phyloP scores from a whole-genome alignment of 768 basidiomycete species.

The Calocera cornea region DNA sequence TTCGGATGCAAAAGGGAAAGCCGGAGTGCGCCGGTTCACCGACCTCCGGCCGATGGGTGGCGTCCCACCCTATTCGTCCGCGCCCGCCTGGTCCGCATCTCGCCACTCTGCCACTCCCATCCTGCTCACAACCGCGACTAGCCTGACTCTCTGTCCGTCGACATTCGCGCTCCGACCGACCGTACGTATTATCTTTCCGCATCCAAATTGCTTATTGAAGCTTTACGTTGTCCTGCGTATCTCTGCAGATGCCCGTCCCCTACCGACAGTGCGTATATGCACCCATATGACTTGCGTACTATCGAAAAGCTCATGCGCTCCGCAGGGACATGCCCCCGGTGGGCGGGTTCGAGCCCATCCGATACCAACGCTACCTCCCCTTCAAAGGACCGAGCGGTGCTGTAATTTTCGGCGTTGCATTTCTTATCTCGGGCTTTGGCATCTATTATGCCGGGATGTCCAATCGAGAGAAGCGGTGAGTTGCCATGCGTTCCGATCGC shows the following conservation, averaged over 20 bases:
- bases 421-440: conserved; percentile 74
- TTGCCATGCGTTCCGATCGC: conserved; percentile 18
- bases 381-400: conserved; percentile 74
- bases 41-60: neutral
- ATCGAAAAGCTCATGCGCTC: neutral
- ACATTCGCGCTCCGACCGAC: neutral
- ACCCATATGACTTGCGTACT: neutral
- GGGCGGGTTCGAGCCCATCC: conserved; percentile 83
- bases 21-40: neutral
- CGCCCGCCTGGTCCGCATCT: neutral
- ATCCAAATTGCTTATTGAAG: neutral
- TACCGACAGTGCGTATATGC: conserved; percentile 44
- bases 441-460: conserved; percentile 86
- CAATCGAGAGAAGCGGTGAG: conserved; percentile 84
- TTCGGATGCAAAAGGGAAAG: neutral
- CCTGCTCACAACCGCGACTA: neutral
- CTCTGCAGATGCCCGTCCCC: conserved; percentile 40
- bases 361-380: conserved; percentile 93
- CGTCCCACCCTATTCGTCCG: no score
- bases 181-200: neutral
- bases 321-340: conserved; percentile 87
- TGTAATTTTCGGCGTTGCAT: conserved; percentile 74
- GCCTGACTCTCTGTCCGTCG: neutral
- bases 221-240: neutral
- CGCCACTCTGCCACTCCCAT: neutral